Base-by-base conservation (phyloP, 2,329 filamentous ascomycete species). In the Mycosphaerella arachidis region DNA sequence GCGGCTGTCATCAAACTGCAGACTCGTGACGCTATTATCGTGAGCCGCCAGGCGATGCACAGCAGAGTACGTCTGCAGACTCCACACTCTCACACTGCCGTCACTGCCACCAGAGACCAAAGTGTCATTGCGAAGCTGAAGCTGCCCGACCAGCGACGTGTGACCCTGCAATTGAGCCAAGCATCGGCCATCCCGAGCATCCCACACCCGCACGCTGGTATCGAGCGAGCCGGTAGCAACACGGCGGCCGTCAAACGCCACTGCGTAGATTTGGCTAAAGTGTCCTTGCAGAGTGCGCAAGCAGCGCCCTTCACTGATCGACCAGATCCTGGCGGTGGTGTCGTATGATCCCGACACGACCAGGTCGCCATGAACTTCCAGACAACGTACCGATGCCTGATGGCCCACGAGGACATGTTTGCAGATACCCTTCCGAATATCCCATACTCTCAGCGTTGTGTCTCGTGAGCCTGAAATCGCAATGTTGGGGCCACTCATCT, bases 311-410 rank as follows among this genome's bases (percentile, higher is more conserved):
- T 97, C 91, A 1, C 91, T 96, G 55, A 99, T 97, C 74, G 91
- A 97, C 94, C 94, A 99, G 59, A 99, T 93, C 68, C 92, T 89
- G 24, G 94, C 94, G 24, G 91, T 97, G 6, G 94, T 97, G 74
- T 99, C 94, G 76, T 99, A 99, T 75, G 92, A 96, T 59, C 94
- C 94, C 31, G 92, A 97, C n/a, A 99, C 94, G 45, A 97, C 91
- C 65, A 96, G 86, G 76, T 99, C 93, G 57, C 92, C 94, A 73
- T 96, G 91, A 70, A 97, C 96, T 72, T 96, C 94, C 46, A 99
- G 81, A 74, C 93, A 99, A 64, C 93, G 84, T 29, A 99, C 93
- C 74, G 92, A 97, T 48, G 93, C 93, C 75, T 97, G 92, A 73
- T 99, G 93, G 10, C 94, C 93, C 43, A 96, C 89, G 43, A 99